A percentile compares a stretch with the other conserved stretches of the same genome.
phyloP scores from a whole-genome alignment of 2,329 filamentous ascomycete species.

The Fusarium begoniae region DNA sequence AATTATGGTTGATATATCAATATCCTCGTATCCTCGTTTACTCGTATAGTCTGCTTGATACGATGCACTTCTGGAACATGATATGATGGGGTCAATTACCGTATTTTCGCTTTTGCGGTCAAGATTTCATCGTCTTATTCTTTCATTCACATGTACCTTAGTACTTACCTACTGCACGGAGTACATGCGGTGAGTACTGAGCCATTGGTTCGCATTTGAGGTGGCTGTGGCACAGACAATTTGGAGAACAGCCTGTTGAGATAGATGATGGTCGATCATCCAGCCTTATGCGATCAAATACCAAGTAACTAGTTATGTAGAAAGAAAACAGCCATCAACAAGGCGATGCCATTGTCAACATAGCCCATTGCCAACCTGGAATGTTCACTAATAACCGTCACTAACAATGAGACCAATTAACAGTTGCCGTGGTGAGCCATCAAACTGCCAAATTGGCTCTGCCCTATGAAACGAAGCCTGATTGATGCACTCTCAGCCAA shows the following conservation, averaged over 20 bases:
- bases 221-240: not conserved
- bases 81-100: not conserved
- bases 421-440: slow-evolving; percentile 6
- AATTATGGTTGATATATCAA: not conserved
- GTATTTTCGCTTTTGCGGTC: slow-evolving; percentile 4
- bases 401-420: not conserved
- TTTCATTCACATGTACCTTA: not conserved
- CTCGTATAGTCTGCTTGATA: not conserved
- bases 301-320: not conserved
- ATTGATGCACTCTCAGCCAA: slow-evolving; percentile 20
- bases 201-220: not conserved
- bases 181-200: slow-evolving; percentile 13
- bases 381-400: not conserved
- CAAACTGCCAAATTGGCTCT: slow-evolving; percentile 17
- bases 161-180: not conserved
- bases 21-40: not conserved
- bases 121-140: slow-evolving; percentile 9
- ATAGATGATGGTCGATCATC: slow-evolving; percentile 6
- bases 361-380: not conserved
- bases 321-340: not conserved
- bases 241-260: slow-evolving; percentile 5
- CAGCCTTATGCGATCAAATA: slow-evolving; percentile 15
- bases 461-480: slow-evolving; percentile 26
- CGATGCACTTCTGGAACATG: not conserved
- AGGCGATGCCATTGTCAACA: not conserved